Conservation (phyloP, 1,139 yeast species). For the Scheffersomyces insectosa region DNA sequence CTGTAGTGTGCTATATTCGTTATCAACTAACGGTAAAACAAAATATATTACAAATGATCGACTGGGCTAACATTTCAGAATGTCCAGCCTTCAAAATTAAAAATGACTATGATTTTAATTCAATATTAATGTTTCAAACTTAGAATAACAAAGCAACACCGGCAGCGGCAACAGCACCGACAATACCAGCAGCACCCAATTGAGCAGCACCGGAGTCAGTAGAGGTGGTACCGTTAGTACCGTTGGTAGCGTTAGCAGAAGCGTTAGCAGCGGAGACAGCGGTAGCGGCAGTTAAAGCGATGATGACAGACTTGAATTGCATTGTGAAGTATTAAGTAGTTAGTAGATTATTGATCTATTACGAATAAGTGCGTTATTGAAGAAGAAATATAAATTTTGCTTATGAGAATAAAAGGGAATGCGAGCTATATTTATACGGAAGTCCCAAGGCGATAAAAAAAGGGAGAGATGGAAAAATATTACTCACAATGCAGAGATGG, state of each 20-base stretch:
- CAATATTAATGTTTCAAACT: constrained; percentile 3
- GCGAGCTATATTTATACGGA: constrained; percentile 9
- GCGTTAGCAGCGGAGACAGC: constrained; percentile 45
- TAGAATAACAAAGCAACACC: constrained; percentile 20
- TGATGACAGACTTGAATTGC: constrained; percentile 46
- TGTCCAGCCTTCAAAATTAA: too few species aligned
- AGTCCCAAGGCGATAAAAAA: neutral
- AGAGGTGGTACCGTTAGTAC: constrained; percentile 20
- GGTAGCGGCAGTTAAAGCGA: constrained; percentile 45
- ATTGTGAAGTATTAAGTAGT: constrained; percentile 20
- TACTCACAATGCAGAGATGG: neutral
- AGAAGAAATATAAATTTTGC: too few species aligned
- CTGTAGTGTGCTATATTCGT: constrained; percentile 1
- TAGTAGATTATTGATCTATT: constrained; percentile 2
- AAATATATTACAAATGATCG: neutral
- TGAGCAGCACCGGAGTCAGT: constrained; percentile 17
- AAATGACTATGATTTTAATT: neutral
- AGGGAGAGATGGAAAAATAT: neutral
- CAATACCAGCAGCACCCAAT: constrained; percentile 14
- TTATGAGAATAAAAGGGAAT: constrained; percentile 3
- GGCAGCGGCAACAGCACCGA: constrained; percentile 19
- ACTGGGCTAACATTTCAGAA: too few species aligned
- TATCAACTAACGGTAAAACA: neutral
- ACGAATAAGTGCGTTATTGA: too few species aligned
- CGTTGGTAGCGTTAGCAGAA: constrained; percentile 29